A percentile compares a stretch with the other conserved stretches of the same genome.
These are phyloP conservation scores for Quercus phellos DNA, from an alignment of 331 rosid genomes.

Conservation along the genomic window DNA sequence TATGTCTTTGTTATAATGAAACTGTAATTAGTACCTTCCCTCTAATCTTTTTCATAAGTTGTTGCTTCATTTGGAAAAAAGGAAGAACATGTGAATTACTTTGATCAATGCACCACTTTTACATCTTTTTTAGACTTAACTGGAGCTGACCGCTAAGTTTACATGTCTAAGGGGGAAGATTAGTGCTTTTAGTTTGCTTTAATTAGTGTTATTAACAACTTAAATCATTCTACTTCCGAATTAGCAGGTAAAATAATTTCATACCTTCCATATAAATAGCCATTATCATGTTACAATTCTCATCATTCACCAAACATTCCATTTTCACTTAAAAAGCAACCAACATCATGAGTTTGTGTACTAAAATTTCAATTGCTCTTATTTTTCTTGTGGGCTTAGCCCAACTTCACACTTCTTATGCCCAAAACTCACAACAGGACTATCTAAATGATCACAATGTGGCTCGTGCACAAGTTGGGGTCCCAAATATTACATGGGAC, in stretches of 20 bases:
- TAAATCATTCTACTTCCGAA: background rate
- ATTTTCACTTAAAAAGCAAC: background rate
- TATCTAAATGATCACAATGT: no score
- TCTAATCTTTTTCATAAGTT: background rate
- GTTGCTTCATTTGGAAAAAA: background rate
- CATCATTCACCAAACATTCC: background rate
- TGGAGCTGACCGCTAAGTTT: background rate
- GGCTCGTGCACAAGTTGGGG: background rate
- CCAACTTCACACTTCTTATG: slow-evolving; percentile 1
- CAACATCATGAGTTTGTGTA: background rate
- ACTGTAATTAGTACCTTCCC: no score
- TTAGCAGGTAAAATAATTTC: background rate
- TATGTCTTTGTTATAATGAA: no score
- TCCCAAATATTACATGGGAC: background rate
- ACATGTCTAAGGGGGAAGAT: background rate
- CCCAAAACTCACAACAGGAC: slow-evolving; percentile 28
- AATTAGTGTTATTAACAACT: background rate
- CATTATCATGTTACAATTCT: background rate
- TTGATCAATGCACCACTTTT: background rate
- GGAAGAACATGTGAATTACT: background rate
- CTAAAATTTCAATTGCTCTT: background rate
- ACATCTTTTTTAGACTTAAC: background rate
- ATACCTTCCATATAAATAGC: background rate
- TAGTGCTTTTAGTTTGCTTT: background rate
- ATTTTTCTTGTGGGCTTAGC: background rate